Evolutionary conservation across 345 rosid species (phyloP).

Genomic region (Syzygium aromaticum): DNA sequence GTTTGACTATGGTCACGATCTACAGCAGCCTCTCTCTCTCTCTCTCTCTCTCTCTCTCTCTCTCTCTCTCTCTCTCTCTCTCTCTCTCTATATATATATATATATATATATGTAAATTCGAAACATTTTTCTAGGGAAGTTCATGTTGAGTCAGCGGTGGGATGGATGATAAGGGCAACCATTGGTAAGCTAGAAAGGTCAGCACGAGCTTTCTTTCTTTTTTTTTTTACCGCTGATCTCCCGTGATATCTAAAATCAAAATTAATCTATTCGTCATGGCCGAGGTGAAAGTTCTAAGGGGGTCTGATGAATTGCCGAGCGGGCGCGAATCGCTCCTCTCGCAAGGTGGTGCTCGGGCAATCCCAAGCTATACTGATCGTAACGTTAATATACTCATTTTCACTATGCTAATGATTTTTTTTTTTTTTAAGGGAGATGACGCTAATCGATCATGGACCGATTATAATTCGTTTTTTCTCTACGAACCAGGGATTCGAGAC

Average conservation of each 20-base stretch:
- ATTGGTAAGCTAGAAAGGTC: background rate
- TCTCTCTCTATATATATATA: background rate
- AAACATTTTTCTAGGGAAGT: background rate
- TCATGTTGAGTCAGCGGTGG: background rate
- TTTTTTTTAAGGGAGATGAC: background rate
- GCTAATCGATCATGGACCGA: background rate
- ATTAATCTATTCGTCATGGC: accelerated
- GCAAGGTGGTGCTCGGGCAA: background rate
- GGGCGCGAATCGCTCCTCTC: background rate
- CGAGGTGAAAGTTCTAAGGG: background rate
- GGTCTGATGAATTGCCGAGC: background rate
- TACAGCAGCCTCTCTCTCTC: background rate
- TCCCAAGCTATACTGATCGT: accelerated
- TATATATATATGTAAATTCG: background rate
- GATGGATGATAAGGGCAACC: background rate
- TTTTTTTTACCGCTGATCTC: background rate
- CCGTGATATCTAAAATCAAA: background rate
- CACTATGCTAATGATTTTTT: accelerated
- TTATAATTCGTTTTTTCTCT: background rate
- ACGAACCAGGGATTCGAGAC: background rate
- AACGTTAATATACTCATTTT: background rate
- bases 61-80: too few relatives aligned
- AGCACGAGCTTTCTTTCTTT: background rate
- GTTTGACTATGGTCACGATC: background rate
- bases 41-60: too few relatives aligned